Evolutionary conservation across 225 moss, liverwort and hornwort species (phyloP).

Genomic region (Physcomitrellopsis africana): DNA sequence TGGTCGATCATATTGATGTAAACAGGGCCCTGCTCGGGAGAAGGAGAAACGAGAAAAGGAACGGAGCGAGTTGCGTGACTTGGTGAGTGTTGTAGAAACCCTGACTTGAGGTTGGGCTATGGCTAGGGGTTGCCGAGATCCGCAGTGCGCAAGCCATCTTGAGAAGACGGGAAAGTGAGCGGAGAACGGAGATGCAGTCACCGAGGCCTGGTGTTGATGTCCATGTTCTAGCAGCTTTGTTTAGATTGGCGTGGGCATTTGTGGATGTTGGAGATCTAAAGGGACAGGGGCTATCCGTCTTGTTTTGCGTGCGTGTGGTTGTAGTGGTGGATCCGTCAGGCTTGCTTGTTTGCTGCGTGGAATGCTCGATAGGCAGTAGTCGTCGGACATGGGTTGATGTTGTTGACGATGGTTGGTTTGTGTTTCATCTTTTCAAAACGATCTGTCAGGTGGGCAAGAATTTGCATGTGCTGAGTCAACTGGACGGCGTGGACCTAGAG

Average conservation of each 20-base stretch:
- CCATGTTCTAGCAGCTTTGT: background rate
- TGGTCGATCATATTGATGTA: constrained; percentile 24
- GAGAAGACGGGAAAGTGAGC: background rate
- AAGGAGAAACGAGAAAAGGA: constrained; percentile 99
- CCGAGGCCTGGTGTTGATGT: constrained; percentile 14
- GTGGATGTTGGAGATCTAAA: background rate
- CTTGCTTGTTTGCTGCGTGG: constrained; percentile 6
- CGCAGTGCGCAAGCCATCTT: background rate
- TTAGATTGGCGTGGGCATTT: background rate
- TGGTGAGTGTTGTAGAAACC: constrained; percentile 54
- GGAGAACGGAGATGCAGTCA: background rate
- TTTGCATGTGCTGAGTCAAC: constrained; percentile 92
- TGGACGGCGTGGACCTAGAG: constrained; percentile 97
- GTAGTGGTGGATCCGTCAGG: background rate
- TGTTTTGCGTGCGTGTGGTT: constrained; percentile 22
- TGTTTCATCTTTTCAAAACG: constrained; percentile 8
- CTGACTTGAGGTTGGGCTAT: background rate
- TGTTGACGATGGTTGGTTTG: constrained; percentile 10
- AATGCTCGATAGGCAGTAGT: background rate
- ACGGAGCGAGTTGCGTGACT: constrained; percentile 94
- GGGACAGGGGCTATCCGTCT: background rate
- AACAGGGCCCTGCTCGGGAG: constrained; percentile 92
- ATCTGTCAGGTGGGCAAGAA: constrained; percentile 92
- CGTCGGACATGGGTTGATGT: constrained; percentile 1
- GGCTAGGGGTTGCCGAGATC: constrained; percentile 11